A percentile compares a stretch with the other conserved stretches of the same genome.
Evolutionary conservation across 225 moss, liverwort and hornwort genomes (phyloP).

Genomic region (Marchantia paleacea): DNA sequence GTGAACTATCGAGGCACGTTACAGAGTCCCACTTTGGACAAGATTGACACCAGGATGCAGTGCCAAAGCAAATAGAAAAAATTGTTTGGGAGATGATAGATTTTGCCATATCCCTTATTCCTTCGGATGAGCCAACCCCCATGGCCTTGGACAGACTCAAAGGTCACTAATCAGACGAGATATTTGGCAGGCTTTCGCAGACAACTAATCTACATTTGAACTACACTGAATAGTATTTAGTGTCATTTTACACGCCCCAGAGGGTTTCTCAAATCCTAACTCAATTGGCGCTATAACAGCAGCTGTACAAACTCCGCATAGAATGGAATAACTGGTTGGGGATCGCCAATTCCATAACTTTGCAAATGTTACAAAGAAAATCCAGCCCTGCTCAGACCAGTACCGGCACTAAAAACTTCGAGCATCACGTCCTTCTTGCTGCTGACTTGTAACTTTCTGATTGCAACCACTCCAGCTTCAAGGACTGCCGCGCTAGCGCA

Average conservation of each 20-base stretch:
- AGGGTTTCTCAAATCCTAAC: constrained; percentile 31
- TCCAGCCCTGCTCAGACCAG: constrained; percentile 34
- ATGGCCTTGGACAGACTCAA: not conserved
- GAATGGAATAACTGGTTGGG: not conserved
- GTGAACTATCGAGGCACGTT: constrained; percentile 21
- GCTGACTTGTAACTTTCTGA: constrained; percentile 42
- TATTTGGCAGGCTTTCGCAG: constrained; percentile 2
- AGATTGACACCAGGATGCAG: constrained; percentile 8
- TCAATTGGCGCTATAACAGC: constrained; percentile 24
- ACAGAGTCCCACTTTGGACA: constrained; percentile 24
- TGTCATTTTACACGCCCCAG: constrained; percentile 34
- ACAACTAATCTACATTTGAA: constrained; percentile 9
- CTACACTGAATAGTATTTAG: constrained; percentile 2
- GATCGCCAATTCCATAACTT: constrained; percentile 14
- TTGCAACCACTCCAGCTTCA: constrained; percentile 34
- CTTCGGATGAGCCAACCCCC: constrained; percentile 12
- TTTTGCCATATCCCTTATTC: constrained; percentile 10
- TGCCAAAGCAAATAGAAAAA: constrained; percentile 15
- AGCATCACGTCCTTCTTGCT: constrained; percentile 37
- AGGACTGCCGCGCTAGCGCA: constrained; percentile 33
- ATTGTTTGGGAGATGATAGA: constrained; percentile 9
- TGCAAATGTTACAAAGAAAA: constrained; percentile 30
- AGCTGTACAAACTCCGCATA: constrained; percentile 35
- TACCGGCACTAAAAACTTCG: constrained; percentile 45
- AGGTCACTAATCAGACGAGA: not conserved